A percentile compares a stretch with the other conserved stretches of the same genome.
These are phyloP conservation scores for Malus hybrid DNA, from an alignment of 331 rosid species.

Conservation along the genomic window DNA sequence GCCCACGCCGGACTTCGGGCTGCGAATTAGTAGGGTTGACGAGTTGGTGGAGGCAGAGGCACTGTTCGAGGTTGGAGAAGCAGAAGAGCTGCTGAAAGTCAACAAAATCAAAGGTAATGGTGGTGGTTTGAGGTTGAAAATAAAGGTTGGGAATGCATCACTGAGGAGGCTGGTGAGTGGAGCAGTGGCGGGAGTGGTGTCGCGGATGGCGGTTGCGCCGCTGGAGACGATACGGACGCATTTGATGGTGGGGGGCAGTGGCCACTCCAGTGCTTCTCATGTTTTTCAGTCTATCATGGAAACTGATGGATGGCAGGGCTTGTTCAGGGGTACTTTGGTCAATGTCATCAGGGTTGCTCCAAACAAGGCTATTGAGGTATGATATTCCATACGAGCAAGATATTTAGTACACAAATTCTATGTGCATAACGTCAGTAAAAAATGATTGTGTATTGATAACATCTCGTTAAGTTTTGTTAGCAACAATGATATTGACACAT, in stretches of 20 bases:
- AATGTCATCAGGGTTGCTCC: slow-evolving; percentile 62
- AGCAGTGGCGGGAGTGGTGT: slow-evolving; percentile 71
- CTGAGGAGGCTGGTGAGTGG: slow-evolving; percentile 66
- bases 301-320: slow-evolving; percentile 60
- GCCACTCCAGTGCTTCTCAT: slow-evolving; percentile 27
- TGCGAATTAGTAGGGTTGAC: slow-evolving; percentile 1
- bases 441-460: too few species aligned
- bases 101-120: slow-evolving; percentile 9
- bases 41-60: slow-evolving; percentile 17
- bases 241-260: slow-evolving; percentile 61
- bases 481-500: too few species aligned
- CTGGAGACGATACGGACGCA: slow-evolving; percentile 63
- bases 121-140: slow-evolving; percentile 37
- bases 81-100: slow-evolving; percentile 2
- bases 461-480: too few species aligned
- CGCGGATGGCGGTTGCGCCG: slow-evolving; percentile 56
- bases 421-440: too few species aligned
- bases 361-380: slow-evolving; percentile 69
- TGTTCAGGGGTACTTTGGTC: slow-evolving; percentile 52
- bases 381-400: neutral
- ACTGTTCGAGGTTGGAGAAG: slow-evolving; percentile 27
- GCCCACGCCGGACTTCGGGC: slow-evolving; percentile 23
- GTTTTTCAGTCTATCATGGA: slow-evolving; percentile 49
- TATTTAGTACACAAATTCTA: too few species aligned
- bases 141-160: slow-evolving; percentile 50